Evolutionary conservation across 2,329 filamentous ascomycete genomes (phyloP), one percentile per base, ranked within the genome.

Genomic region (Dendrostoma leiphaemia): DNA sequence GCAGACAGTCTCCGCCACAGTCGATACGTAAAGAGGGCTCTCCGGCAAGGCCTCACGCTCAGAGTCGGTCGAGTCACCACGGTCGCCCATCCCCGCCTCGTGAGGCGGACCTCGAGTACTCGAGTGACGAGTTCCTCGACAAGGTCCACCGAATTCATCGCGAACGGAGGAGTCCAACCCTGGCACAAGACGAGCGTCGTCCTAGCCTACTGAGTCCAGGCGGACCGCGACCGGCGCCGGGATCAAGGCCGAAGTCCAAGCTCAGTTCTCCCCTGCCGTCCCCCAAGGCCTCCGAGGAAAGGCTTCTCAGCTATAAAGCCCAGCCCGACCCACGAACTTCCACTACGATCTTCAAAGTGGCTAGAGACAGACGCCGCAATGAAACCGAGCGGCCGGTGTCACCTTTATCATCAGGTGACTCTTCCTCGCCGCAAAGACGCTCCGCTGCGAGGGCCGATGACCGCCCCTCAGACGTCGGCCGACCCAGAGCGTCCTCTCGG

Each of bases 81-180:
- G 60, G 53, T 2, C 61, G 62, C 12, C 61, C 64, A 4, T 64
- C 66, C 28, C 51, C 60, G 6, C 53, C 63, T 2, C 59, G 65
- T 4, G 63, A 67, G 13, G 68, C 70, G n/a, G 69, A 69, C 6
- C 28, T 29, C 4, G 72, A 65, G 17, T 69, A 70, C 31, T 74
- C 72, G 3, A 71, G 69, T 24, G 74, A 75, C 19, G 75, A 76
- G 9, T 62, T 68, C 29, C 52, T 48, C 23, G 52, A 55, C 10
- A 71, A 65, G 51, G 65, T 19, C 59, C 57, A 59, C 10, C 66
- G 52, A 45, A 66, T 52, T 48, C 66, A 63, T 32, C 67, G 65
- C 32, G 54, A 62, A n/a, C 65, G 67, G 6, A 66, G 67, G 28
- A 69, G 69, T 51, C 71, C 71, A 2, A 57, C 69, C 10, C 59